Percentiles rank a stretch among this genome's conserved stretches.
These are phyloP conservation scores for Zanthoxylum bungeanum DNA, from an alignment of 345 rosid genomes.

Conservation along the genomic window DNA sequence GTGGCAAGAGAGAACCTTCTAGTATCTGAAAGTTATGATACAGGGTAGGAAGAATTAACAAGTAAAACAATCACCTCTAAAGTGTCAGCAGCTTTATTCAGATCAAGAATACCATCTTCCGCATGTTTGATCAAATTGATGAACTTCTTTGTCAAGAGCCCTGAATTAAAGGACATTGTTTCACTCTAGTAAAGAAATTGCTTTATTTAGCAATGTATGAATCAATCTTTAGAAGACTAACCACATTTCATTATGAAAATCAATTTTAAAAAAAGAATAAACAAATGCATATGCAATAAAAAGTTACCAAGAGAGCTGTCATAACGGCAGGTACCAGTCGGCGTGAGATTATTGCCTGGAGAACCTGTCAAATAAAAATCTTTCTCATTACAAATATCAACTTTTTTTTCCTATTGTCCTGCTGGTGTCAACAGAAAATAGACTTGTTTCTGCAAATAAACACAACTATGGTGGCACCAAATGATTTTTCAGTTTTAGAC, in stretches of 20 bases:
- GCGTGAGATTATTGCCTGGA: constrained; percentile 71
- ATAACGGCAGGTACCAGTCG: constrained; percentile 90
- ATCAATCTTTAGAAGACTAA: background rate
- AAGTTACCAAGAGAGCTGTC: constrained; percentile 93
- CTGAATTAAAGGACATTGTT: constrained; percentile 37
- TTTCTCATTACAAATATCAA: constrained; percentile 17
- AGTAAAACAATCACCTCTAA: constrained; percentile 56
- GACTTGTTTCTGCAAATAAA: constrained; percentile 6
- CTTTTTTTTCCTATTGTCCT: constrained; percentile 10
- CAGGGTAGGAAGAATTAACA: constrained; percentile 1
- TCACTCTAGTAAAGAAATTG: background rate
- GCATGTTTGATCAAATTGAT: constrained; percentile 93
- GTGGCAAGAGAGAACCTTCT: constrained; percentile 21
- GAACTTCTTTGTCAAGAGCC: constrained; percentile 97
- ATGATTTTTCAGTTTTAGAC: background rate
- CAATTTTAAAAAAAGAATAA: background rate
- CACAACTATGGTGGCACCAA: background rate
- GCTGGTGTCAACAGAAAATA: background rate
- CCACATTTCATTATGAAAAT: background rate
- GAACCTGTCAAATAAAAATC: constrained; percentile 71
- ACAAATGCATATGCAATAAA: constrained; percentile 6
- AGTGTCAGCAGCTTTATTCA: constrained; percentile 92
- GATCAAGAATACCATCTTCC: constrained; percentile 95
- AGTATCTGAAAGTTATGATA: constrained; percentile 7
- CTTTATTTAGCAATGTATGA: constrained; percentile 5